Evolutionary conservation across 164 flowering plant genomes (phyloP).

Genomic region (Annona squamosa): DNA sequence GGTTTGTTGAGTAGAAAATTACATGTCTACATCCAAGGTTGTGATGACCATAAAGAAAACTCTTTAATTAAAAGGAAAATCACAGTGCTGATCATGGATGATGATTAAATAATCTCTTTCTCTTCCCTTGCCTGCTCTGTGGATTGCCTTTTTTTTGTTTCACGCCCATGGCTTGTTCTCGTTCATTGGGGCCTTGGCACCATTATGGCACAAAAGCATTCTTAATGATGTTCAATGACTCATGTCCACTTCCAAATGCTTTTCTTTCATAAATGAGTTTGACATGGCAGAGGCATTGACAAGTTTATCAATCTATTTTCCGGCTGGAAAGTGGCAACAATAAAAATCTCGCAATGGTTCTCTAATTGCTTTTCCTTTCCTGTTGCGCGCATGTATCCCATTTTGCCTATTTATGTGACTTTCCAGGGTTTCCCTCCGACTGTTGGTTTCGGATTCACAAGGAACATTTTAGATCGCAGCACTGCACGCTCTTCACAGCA

Average conservation of each 20-base stretch:
- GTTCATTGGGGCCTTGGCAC: background rate
- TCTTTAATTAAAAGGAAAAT: too few species aligned
- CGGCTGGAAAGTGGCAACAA: background rate
- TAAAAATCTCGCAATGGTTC: too few species aligned
- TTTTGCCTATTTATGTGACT: background rate
- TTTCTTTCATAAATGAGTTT: background rate
- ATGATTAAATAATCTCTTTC: background rate
- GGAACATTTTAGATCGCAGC: background rate
- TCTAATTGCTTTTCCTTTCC: background rate
- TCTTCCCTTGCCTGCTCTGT: background rate
- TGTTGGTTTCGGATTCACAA: background rate
- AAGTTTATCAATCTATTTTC: background rate
- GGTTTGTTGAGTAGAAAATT: too few species aligned
- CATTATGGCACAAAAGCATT: background rate
- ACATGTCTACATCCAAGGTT: too few species aligned
- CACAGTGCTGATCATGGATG: too few species aligned
- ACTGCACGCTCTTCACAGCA: background rate
- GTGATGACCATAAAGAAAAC: too few species aligned
- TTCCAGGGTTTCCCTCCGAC: background rate
- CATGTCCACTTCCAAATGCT: background rate
- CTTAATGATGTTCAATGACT: background rate
- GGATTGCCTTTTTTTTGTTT: background rate
- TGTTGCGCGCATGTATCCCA: background rate
- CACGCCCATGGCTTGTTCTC: background rate
- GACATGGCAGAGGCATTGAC: background rate